Evolutionary conservation across 352 stramenopile genomes (phyloP).

Genomic region (Phytophthora tubulina): DNA sequence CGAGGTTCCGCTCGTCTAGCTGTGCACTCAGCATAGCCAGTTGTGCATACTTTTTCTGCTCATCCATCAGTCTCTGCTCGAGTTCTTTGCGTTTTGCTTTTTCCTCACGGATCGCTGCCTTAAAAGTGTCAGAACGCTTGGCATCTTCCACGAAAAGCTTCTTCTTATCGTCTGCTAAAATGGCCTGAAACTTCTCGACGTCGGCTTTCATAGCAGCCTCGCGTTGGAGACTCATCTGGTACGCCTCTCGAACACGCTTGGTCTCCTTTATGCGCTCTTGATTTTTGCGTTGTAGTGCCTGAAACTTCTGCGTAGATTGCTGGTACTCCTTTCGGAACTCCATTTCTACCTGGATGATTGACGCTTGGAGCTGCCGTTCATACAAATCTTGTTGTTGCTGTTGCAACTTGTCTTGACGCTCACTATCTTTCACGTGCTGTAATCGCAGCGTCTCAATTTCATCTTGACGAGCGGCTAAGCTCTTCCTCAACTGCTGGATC

Average conservation of each 20-base stretch:
- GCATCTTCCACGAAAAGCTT: conserved; percentile 58
- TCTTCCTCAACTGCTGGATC: conserved; percentile 62
- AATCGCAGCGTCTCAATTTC: conserved; percentile 62
- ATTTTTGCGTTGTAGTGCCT: conserved; percentile 56
- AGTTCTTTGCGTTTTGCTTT: conserved; percentile 37
- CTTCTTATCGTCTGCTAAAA: conserved; percentile 63
- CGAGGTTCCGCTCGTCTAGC: conserved; percentile 32
- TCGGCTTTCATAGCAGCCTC: conserved; percentile 56
- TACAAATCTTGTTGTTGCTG: conserved; percentile 72
- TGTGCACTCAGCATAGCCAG: conserved; percentile 34
- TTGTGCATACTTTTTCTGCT: conserved; percentile 34
- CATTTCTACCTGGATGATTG: conserved; percentile 71
- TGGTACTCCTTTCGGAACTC: conserved; percentile 78
- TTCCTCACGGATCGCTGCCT: conserved; percentile 48
- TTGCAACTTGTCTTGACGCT: conserved; percentile 62
- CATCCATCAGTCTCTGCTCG: conserved; percentile 40
- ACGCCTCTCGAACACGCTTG: conserved; percentile 52
- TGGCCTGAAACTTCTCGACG: conserved; percentile 50
- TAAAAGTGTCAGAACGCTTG: conserved; percentile 53
- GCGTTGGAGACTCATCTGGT: conserved; percentile 58
- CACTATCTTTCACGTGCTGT: conserved; percentile 57
- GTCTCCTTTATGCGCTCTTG: conserved; percentile 52
- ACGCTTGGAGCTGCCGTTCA: conserved; percentile 61
- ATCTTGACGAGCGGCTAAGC: conserved; percentile 47
- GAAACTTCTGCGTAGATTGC: conserved; percentile 51